Evolutionary conservation across 768 basidiomycete genomes (phyloP).

Genomic region (Hydnum rufescens): DNA sequence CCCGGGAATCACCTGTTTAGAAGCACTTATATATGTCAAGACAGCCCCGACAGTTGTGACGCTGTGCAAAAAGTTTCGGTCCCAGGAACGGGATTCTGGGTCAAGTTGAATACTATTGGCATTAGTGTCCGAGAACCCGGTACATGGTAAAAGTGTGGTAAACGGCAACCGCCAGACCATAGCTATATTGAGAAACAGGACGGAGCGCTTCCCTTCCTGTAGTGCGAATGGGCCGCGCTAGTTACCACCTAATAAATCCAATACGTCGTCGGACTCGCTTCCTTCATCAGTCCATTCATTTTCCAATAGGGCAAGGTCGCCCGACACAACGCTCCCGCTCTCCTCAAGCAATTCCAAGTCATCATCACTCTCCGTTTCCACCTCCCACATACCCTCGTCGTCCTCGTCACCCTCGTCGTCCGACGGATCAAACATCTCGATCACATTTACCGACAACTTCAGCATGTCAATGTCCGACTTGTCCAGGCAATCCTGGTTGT

Average conservation of each 20-base stretch:
- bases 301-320: background rate
- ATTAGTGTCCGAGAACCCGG: no score
- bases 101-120: no score
- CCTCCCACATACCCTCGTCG: background rate
- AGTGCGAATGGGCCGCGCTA: background rate
- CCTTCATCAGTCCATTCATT: background rate
- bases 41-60: no score
- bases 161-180: no score
- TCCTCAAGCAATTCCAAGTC: background rate
- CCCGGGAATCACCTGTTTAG: no score
- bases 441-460: background rate
- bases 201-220: background rate
- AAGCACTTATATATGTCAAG: no score
- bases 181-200: background rate
- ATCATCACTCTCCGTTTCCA: background rate
- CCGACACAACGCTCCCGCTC: background rate
- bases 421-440: background rate
- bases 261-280: background rate
- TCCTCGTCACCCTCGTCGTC: background rate
- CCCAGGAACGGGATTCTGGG: no score
- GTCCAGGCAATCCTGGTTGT: no score
- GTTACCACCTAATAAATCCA: background rate
- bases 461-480: no score
- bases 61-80: no score
- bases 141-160: no score